Base-by-base conservation (phyloP, 2,329 filamentous ascomycete genomes). In the Phyllosticta citrichinensis region DNA sequence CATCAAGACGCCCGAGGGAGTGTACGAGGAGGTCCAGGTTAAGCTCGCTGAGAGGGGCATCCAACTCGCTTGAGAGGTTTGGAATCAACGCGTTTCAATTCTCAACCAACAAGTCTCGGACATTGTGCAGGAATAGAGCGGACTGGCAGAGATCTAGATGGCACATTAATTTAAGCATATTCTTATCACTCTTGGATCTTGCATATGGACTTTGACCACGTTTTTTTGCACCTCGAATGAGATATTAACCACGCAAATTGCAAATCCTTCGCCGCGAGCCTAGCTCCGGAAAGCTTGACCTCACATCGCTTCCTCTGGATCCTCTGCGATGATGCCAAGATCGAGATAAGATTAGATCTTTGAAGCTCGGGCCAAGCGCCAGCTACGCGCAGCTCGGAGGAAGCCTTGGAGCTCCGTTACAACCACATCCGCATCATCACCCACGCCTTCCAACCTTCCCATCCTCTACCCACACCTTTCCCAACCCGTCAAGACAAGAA, bases 1-100 rank as follows among this genome's bases (percentile, higher is more conserved):
- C 30, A 87, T 85, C 25, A 81, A 83, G 52, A 69, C 76, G 8
- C 86, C 89, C 2, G 85, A 89, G 27, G 81, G 83, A 63, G 83
- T 87, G 19, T 87, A 86, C 72, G 71, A 75, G 65, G 71, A 79
- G 60, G 81, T 86, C 51, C 76, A 77, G 70, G 70, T 73, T 65
- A 74, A 74, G 25, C 74, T 84, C 68, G 71, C 71, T 62, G 68
- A 72, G 63, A 75, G 75, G 67, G 80, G 78, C 6, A 64, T 77
- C 17, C 40, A 47, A n/a, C n/a, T 47, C 5, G 40, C 40, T n/a
- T 47, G 14, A 47, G 40, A 14, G 6, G 40, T n/a, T 5, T 47
- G 17, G 40, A n/a, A 47, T 0, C 35, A 40, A 2, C n/a, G 40
- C 9, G 35, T n/a, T n/a, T 8, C 12, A 47, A 17, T 5, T n/a